Percentiles rank a stretch among this genome's conserved stretches.
Conservation (phyloP, 768 basidiomycete species). For the Scleroderma citrinum region DNA sequence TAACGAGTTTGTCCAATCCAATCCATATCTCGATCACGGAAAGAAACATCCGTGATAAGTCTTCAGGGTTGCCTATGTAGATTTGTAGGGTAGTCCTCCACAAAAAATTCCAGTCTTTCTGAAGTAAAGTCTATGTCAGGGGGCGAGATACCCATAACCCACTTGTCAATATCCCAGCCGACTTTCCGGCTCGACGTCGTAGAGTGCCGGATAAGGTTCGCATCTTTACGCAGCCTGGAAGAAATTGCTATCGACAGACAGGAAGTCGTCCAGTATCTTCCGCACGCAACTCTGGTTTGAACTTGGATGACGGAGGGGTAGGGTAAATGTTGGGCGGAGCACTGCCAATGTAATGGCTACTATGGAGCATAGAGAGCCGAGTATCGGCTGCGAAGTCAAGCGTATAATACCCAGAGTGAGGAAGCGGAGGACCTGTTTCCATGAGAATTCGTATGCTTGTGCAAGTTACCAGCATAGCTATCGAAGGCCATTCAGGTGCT, state of each 20-base stretch:
- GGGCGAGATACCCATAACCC: constrained; percentile 20
- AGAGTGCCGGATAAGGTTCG: constrained; percentile 18
- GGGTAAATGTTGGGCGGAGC: constrained; percentile 4
- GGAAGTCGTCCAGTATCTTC: constrained; percentile 14
- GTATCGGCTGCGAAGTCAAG: constrained; percentile 28
- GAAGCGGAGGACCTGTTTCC: constrained; percentile 24
- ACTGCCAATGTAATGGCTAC: constrained; percentile 22
- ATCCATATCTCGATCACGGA: constrained; percentile 34
- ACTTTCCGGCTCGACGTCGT: constrained; percentile 35
- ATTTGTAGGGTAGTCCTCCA: constrained; percentile 20
- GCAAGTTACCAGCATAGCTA: constrained; percentile 8
- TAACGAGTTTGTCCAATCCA: constrained; percentile 34
- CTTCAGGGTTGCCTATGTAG: constrained; percentile 34
- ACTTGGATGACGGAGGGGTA: not conserved
- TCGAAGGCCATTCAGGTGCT: not conserved
- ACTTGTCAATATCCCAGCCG: constrained; percentile 26
- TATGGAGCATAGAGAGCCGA: constrained; percentile 26
- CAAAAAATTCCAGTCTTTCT: constrained; percentile 19
- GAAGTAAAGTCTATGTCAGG: constrained; percentile 8
- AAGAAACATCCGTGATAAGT: constrained; percentile 34
- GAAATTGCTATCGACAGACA: constrained; percentile 7
- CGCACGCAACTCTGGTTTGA: not conserved
- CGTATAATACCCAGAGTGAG: constrained; percentile 20
- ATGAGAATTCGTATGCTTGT: constrained; percentile 10
- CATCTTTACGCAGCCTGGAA: constrained; percentile 5